phyloP scores from a whole-genome alignment of 2,329 filamentous ascomycete species.

The Boeremia exigua region DNA sequence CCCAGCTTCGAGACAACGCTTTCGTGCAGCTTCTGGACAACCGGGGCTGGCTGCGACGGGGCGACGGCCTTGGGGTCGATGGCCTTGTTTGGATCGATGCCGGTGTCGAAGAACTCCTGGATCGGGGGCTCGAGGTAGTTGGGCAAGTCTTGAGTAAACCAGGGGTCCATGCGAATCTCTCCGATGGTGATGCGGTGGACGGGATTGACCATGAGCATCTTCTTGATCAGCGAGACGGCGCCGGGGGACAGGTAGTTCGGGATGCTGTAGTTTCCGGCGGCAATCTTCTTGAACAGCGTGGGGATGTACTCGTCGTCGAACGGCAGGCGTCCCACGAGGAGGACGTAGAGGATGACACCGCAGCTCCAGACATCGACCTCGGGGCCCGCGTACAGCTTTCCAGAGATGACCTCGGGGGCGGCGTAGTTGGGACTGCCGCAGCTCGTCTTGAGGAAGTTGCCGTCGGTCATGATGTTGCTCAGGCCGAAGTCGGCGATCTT shows the following conservation, averaged over 20 bases:
- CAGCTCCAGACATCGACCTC: slow-evolving; percentile 99
- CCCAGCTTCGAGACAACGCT: slow-evolving; percentile 94
- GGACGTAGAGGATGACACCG: slow-evolving; percentile 79
- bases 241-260: slow-evolving; percentile 89
- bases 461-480: slow-evolving; percentile 99
- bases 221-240: slow-evolving; percentile 81
- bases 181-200: slow-evolving; percentile 92
- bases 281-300: slow-evolving; percentile 96
- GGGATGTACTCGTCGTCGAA: slow-evolving; percentile 99
- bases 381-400: slow-evolving; percentile 94
- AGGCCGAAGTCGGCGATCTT: slow-evolving; percentile 99
- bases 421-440: slow-evolving; percentile 99
- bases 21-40: slow-evolving; percentile 89
- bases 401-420: slow-evolving; percentile 95
- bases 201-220: slow-evolving; percentile 94
- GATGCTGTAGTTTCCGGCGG: slow-evolving; percentile 89
- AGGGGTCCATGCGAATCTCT: slow-evolving; percentile 90
- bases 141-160: slow-evolving; percentile 89
- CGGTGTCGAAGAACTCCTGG: slow-evolving; percentile 91
- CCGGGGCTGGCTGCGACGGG: slow-evolving; percentile 70
- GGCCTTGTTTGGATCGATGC: slow-evolving; percentile 90
- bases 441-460: slow-evolving; percentile 98
- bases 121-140: slow-evolving; percentile 84
- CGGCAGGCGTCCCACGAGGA: slow-evolving; percentile 73
- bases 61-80: slow-evolving; percentile 84